Evolutionary conservation across 2,329 filamentous ascomycete genomes (phyloP), one percentile per base, ranked within the genome.

Genomic region (Elsinoe ampelina): DNA sequence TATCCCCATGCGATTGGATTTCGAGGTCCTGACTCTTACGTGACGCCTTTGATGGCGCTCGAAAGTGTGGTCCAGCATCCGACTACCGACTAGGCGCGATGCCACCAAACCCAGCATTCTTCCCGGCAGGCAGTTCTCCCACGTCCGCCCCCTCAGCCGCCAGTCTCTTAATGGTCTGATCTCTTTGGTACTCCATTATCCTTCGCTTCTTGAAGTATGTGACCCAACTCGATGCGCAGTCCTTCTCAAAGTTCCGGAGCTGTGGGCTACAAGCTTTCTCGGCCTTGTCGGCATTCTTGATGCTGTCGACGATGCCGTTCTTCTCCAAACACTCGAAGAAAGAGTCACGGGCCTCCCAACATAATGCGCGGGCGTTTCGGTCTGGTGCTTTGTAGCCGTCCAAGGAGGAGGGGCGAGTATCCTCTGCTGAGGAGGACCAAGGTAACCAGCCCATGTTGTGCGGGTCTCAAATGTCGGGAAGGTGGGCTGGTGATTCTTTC

Each of bases 191-290:
- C 64, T 98, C 93, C 73, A 95, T 92, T 35, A 97, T 89, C 66
- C 93, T 80, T 74, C 90, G 87, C 73, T 96, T 91, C 77, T 97
- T 96, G 75, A 98, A 98, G 73, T 98, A 97, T 73, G 90, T 89
- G 60, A 96, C 93, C 93, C 93, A 98, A 68, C 90, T 91, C 58
- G 78, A 80, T 15, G 90, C 89, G 71, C 93, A 98, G 68, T 92
- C 87, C 64, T 80, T 79, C 73, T 95, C 89, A 66, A 97, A 95
- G 58, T 77, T 80, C 55, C 72, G 73, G 54, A 83, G 73, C 64
- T 87, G 80, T 50, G 73, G 71, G 35, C 75, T 75, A 66, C 87
- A 91, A 30, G 67, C 68, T 19, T 68, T 66, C 57, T 76, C 79
- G 58, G 79, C 79, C 59, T 78, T 78, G 62, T 79, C 80, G 58